These are phyloP conservation scores for Catharanthus roseus DNA, from an alignment of 257 asterid species.

Conservation along the genomic window DNA sequence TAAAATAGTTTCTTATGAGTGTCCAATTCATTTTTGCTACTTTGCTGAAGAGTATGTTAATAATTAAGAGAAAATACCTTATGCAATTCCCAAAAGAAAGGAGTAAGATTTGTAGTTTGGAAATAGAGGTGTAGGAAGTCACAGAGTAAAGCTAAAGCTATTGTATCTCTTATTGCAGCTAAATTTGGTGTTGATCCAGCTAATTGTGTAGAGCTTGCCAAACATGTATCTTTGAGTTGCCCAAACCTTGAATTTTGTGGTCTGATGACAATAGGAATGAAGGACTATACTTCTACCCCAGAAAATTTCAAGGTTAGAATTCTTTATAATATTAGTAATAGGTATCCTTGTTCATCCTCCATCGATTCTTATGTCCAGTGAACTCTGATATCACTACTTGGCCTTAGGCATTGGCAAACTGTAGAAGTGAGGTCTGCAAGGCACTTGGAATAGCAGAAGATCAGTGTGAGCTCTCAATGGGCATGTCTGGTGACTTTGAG, in stretches of 20 bases:
- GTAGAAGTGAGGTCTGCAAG: constrained; percentile 76
- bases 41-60: background rate
- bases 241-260: constrained; percentile 88
- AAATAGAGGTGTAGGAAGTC: background rate
- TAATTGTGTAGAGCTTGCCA: constrained; percentile 64
- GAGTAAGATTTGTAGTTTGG: background rate
- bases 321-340: constrained; percentile 1
- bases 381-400: constrained; percentile 21
- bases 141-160: background rate
- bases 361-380: background rate
- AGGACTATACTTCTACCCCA: constrained; percentile 95
- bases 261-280: constrained; percentile 96
- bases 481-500: constrained; percentile 98
- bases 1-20: background rate
- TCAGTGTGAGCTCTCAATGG: constrained; percentile 86
- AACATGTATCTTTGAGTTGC: constrained; percentile 53
- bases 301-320: constrained; percentile 78
- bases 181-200: constrained; percentile 85
- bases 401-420: constrained; percentile 66
- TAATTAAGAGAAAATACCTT: background rate
- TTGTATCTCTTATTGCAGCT: constrained; percentile 41
- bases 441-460: constrained; percentile 68
- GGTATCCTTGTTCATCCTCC: background rate
- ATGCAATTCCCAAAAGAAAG: background rate
- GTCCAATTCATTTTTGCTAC: background rate